Base-by-base conservation (phyloP, 805 yeast species). In the Metschnikowia gelsemii region DNA sequence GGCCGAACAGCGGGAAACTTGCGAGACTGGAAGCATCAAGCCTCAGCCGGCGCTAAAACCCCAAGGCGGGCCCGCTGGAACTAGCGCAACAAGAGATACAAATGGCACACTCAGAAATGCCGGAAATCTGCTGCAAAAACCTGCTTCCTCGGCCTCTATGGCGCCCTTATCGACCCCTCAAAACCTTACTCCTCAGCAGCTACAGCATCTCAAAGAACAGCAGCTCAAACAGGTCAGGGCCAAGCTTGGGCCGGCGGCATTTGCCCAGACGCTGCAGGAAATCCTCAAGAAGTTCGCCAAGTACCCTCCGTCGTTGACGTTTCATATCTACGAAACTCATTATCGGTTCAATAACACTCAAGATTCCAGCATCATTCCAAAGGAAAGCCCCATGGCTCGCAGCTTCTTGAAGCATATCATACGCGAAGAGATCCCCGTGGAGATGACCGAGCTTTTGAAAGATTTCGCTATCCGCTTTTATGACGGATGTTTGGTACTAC, bases 251-350 rank as follows among this genome's bases (percentile, higher is more conserved):
- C 67, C 63, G 20, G 74, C 75, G 55, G 75, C 78, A 34, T 84
- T 83, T 55, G 80, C 84, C 8, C 87, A 85, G 54, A 80, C 89
- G 8, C 66, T 84, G 16, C 84, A 79, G 43, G 87, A 82, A 36
- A 73, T 93, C 7, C 62, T 93, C 52, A 78, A 79, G 45, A 90
- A 89, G 60, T 90, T 82, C 59, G 81, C 83, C 50, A 78, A 79
- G 42, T 77, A 76, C 46, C 85, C 91, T 8, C 84, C 96, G 6
- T 85, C 95, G 28, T 64, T 91, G 45, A 95, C 82, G 50, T 82
- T 91, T 55, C 97, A 91, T 56, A 88, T 91, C 18, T 90, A 87
- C 63, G 93, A 88, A 54, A 88, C 87, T 42, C 96, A 90, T 63
- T 91, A 82, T 61, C 77, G 95, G 46, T 90, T 91, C 67, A 95